These are phyloP conservation scores for Dryas alaskensis DNA, from an alignment of 306 rosid genomes.

Conservation along the genomic window DNA sequence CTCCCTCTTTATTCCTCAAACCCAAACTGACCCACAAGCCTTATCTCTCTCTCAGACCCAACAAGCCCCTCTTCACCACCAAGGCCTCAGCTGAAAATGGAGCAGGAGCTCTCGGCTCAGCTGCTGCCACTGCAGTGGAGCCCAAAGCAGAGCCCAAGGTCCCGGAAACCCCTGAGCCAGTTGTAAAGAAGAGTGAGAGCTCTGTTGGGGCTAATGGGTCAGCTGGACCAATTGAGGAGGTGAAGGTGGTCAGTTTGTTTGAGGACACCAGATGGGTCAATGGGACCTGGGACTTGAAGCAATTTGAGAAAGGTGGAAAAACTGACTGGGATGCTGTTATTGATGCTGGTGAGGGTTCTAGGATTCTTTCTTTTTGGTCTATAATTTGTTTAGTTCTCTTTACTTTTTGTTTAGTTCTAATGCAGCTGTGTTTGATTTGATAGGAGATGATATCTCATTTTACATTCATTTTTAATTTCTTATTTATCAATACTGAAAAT, in stretches of 20 bases:
- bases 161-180: constrained; percentile 30
- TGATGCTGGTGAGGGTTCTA: constrained; percentile 72
- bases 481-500: not conserved
- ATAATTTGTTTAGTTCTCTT: not conserved
- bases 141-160: constrained; percentile 22
- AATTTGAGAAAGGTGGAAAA: constrained; percentile 66
- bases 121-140: constrained; percentile 32
- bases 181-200: constrained; percentile 21
- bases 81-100: constrained; percentile 61
- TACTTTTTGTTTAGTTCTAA: not conserved
- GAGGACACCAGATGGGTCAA: constrained; percentile 69
- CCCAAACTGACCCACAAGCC: constrained; percentile 34
- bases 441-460: not conserved
- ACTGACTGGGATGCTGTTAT: constrained; percentile 97
- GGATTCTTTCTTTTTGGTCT: not conserved
- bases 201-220: constrained; percentile 56
- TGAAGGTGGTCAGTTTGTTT: constrained; percentile 36
- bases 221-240: constrained; percentile 37
- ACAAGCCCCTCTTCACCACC: constrained; percentile 22
- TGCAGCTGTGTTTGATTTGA: constrained; percentile 9
- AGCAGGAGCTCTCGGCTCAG: constrained; percentile 37
- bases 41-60: constrained; percentile 38
- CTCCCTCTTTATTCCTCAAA: constrained; percentile 43
- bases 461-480: not conserved
- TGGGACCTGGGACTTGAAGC: constrained; percentile 97